Conservation (phyloP, 495 filamentous ascomycete species). For the Sordaria brevicollis region DNA sequence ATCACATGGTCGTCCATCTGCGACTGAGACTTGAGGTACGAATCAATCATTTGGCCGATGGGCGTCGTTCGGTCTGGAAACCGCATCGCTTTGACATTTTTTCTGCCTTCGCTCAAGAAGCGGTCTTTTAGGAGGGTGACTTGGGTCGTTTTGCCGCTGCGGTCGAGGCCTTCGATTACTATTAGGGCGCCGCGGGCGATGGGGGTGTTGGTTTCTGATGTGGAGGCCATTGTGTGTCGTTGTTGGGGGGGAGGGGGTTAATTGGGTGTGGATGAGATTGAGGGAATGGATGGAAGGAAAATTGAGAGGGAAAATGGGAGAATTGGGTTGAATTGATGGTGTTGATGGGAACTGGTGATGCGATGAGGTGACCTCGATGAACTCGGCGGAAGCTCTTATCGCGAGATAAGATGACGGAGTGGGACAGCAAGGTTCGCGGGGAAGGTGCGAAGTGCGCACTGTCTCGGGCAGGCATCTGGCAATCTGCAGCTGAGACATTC, state of each 20-base stretch:
- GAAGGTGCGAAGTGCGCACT: neutral
- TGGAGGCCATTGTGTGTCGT: neutral
- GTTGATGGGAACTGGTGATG: neutral
- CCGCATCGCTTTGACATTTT: constrained; percentile 60
- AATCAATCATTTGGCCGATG: constrained; percentile 83
- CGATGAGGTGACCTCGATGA: neutral
- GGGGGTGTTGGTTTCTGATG: neutral
- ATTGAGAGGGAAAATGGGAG: neutral
- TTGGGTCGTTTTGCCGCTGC: constrained; percentile 93
- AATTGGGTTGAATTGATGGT: neutral
- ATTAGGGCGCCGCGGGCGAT: constrained; percentile 60
- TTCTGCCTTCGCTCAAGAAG: constrained; percentile 47
- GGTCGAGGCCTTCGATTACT: constrained; percentile 88
- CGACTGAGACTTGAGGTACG: constrained; percentile 65
- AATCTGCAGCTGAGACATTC: no score
- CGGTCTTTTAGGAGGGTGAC: constrained; percentile 57
- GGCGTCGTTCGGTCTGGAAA: constrained; percentile 89
- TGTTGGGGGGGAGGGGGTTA: neutral
- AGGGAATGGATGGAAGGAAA: neutral
- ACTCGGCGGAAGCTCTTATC: neutral
- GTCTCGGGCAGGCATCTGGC: neutral
- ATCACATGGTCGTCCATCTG: constrained; percentile 86
- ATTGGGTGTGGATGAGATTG: neutral
- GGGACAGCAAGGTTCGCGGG: neutral
- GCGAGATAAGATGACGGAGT: neutral